Conservation (phyloP, 1,284 basidiomycete species). For the Coniferiporia sulphurascens region DNA sequence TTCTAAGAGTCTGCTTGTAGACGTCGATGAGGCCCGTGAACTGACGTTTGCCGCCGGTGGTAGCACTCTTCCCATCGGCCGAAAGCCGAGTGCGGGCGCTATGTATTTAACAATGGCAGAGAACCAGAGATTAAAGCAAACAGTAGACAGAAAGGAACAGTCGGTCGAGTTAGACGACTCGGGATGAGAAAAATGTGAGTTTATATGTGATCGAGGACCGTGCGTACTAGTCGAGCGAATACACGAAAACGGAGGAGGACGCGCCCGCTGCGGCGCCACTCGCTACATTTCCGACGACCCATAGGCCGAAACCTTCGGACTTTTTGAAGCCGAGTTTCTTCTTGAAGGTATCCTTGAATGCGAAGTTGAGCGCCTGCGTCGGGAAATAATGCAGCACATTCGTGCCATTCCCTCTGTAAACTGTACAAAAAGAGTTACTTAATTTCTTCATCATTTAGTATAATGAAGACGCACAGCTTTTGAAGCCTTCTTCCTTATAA, state of each 20-base stretch:
- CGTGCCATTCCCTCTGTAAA: conserved; percentile 63
- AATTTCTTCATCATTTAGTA: not conserved
- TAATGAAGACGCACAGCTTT: conserved; percentile 30
- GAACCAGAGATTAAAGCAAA: not conserved
- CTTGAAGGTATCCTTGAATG: conserved; percentile 45
- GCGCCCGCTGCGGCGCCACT: conserved; percentile 45
- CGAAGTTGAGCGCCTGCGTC: conserved; percentile 57
- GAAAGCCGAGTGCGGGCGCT: conserved; percentile 52
- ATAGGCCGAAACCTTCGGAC: conserved; percentile 48
- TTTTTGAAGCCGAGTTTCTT: conserved; percentile 49
- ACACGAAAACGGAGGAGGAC: conserved; percentile 50
- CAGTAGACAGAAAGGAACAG: not conserved
- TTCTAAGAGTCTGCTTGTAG: conserved; percentile 48
- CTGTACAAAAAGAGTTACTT: conserved; percentile 25
- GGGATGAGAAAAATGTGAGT: not conserved
- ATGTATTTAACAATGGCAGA: not conserved
- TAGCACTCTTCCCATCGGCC: conserved; percentile 45
- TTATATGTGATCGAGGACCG: not conserved
- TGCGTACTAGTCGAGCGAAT: conserved; percentile 53
- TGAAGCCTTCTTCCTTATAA: conserved; percentile 49
- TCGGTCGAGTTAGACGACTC: not conserved
- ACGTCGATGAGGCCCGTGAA: conserved; percentile 44
- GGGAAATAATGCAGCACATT: conserved; percentile 66
- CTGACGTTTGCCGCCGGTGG: conserved; percentile 38
- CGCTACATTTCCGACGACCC: conserved; percentile 46